These are phyloP conservation scores for Setaria italica DNA, from an alignment of 202 grass and related monocot species.

Conservation along the genomic window DNA sequence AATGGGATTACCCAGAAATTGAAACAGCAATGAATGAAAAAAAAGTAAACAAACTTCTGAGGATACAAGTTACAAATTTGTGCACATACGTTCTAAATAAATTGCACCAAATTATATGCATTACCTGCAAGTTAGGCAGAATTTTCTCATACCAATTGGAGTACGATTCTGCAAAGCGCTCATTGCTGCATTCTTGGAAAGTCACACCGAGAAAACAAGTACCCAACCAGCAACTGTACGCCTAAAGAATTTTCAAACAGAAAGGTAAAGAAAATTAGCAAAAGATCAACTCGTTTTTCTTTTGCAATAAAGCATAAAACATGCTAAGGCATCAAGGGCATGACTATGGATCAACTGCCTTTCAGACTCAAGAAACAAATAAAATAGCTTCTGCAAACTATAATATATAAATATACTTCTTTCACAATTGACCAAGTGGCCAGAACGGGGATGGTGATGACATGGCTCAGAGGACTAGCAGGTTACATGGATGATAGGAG, in stretches of 20 bases:
- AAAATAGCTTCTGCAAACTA: not conserved
- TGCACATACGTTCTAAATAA: slow-evolving; percentile 20
- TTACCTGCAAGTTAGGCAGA: slow-evolving; percentile 77
- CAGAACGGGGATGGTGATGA: not conserved
- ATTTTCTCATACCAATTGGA: slow-evolving; percentile 85
- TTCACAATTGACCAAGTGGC: not conserved
- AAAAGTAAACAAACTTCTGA: not conserved
- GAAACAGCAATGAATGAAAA: slow-evolving; percentile 18
- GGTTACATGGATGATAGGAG: not conserved
- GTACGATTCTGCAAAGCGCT: slow-evolving; percentile 63
- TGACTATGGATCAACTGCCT: not conserved
- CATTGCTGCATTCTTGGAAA: slow-evolving; percentile 70
- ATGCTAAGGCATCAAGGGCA: slow-evolving; percentile 4
- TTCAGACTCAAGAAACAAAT: not conserved
- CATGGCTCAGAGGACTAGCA: not conserved
- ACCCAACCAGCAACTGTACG: slow-evolving; percentile 78
- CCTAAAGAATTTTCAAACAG: slow-evolving; percentile 51
- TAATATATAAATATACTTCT: not conserved
- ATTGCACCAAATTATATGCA: slow-evolving; percentile 17
- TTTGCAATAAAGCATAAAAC: slow-evolving; percentile 25
- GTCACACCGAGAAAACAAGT: slow-evolving; percentile 77
- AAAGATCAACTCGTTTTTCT: slow-evolving; percentile 5
- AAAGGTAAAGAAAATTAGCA: slow-evolving; percentile 33
- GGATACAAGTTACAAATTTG: not conserved
- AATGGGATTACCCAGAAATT: not conserved